Base-by-base conservation (phyloP, 495 filamentous ascomycete genomes). In the Neurospora discreta region DNA sequence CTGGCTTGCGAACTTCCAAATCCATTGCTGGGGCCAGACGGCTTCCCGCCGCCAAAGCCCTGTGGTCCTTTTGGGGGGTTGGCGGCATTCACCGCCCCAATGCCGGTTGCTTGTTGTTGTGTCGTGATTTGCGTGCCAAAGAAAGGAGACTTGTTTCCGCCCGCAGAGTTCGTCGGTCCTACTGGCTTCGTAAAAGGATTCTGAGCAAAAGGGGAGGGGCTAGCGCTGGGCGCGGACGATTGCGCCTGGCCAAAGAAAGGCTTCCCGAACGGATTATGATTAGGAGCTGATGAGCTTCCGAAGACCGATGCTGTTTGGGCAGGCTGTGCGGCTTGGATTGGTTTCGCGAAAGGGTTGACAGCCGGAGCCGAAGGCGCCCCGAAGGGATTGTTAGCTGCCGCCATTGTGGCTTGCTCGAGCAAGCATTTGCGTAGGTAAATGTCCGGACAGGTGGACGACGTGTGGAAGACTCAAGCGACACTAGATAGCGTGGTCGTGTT, bases 331-430 rank as follows among this genome's bases (percentile, higher is more conserved):
- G 68, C 44, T 18, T 70, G 52, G 23, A 33, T 33, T 20, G 70
- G 72, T 30, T 68, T 69, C 7, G 68, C 72, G 52, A 75, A 75
- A 10, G 74, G 72, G 69, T 72, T 75, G 40, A n/a, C 60, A 44
- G 44, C 52, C n/a, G 69, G 68, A 26, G 70, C 68, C 6, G 58
- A 68, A 39, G 74, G 75, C 46, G 70, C 69, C 71, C 77, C 77
- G 76, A 79, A 79, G 72, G 76, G 73, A 70, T 78, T 77, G 70
- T 74, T 75, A 73, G 71, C 71, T 73, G 73, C 74, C 72, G 75
- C 74, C 70, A 71, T 73, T 73, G 76, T 78, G 70, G 68, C 52
- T 65, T 74, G 70, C 60, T 70, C 43, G 69, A 67, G 69, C 68
- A 30, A 70, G 72, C 78, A 79, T 79, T 74, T 73, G 76, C 60